Evolutionary conservation across 2,329 filamentous ascomycete species (phyloP).

Genomic region (Fusarium sterilihyphosum): DNA sequence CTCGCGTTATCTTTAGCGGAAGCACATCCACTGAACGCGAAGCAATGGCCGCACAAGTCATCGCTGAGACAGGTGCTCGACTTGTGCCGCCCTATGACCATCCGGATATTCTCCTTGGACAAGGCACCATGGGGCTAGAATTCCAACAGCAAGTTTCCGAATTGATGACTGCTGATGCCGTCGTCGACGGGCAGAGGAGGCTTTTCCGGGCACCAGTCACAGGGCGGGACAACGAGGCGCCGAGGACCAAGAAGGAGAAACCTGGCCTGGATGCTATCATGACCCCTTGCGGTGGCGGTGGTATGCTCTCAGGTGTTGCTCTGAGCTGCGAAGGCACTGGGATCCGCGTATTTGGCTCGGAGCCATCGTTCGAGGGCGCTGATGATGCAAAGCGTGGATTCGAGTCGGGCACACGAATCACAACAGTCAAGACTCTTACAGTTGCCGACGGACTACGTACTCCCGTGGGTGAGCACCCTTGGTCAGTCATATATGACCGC

Average conservation of each 20-base stretch:
- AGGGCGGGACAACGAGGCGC: constrained; percentile 29
- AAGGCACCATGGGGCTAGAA: constrained; percentile 90
- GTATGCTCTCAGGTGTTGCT: constrained; percentile 85
- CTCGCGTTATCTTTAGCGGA: constrained; percentile 82
- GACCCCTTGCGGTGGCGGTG: constrained; percentile 86
- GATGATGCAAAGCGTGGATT: constrained; percentile 84
- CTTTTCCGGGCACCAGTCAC: constrained; percentile 31
- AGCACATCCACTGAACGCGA: constrained; percentile 84
- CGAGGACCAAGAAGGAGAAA: constrained; percentile 32
- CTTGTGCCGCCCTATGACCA: constrained; percentile 94
- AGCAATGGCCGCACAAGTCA: constrained; percentile 75
- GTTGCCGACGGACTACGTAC: constrained; percentile 91
- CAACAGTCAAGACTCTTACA: constrained; percentile 77
- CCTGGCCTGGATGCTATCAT: constrained; percentile 75
- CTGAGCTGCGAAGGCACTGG: constrained; percentile 77
- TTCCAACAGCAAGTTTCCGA: constrained; percentile 76
- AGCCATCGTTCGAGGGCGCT: constrained; percentile 83
- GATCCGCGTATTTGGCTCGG: constrained; percentile 84
- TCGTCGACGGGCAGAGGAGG: constrained; percentile 27
- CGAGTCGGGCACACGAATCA: constrained; percentile 69
- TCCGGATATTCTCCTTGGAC: constrained; percentile 88
- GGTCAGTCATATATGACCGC: constrained; percentile 78
- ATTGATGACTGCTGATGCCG: constrained; percentile 53
- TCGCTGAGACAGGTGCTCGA: constrained; percentile 76
- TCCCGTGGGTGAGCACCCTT: constrained; percentile 80